Evolutionary conservation across 148 eudicot species (phyloP), one percentile per base, ranked within the genome.

Genomic region (Camellia japonica): DNA sequence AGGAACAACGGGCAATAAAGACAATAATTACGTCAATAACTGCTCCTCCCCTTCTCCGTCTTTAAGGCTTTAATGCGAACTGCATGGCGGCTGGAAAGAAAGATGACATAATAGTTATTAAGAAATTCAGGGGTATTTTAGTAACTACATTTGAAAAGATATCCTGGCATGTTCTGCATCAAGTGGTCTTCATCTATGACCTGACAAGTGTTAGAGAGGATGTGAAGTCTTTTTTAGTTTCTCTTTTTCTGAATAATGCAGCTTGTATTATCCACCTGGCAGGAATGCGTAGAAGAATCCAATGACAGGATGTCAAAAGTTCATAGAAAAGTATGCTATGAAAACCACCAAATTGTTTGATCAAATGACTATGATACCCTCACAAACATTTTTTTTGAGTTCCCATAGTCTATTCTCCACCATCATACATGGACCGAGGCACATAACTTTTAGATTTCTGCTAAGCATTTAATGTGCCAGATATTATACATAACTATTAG

Each of bases 191-290:
- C 18, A 16, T 69, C 20, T 16, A 43, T 8, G 16, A 43, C 42
- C 52, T 8, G 7, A 4, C 5, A 3, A 9, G 14, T 41, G 54
- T n/a, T 3, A 3, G 19, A 44, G 54, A 18, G 20, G 14, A 70
- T 9, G 44, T 70, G 14, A 70, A 8, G 73, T 70, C 73, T 46
- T 69, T 69, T 49, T 69, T 69, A 43, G 73, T 44, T 44, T 18
- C 13, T 69, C 46, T 69, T 16, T 18, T 44, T 38, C 16, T 66
- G 44, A 49, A 44, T 42, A 41, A 69, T 16, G 23, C 19, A 43
- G 47, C 19, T 69, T 5, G 52, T 70, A 70, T 47, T 18, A 16
- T 70, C 10, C 55, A 70, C 12, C 55, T 70, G 13, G 12, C 15
- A 69, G 52, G 52, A 69, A 41, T 46, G 30, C 30, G 30, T 23